Base-by-base conservation (phyloP, 192 early-diverging fungal genomes). In the Podila verticillata region DNA sequence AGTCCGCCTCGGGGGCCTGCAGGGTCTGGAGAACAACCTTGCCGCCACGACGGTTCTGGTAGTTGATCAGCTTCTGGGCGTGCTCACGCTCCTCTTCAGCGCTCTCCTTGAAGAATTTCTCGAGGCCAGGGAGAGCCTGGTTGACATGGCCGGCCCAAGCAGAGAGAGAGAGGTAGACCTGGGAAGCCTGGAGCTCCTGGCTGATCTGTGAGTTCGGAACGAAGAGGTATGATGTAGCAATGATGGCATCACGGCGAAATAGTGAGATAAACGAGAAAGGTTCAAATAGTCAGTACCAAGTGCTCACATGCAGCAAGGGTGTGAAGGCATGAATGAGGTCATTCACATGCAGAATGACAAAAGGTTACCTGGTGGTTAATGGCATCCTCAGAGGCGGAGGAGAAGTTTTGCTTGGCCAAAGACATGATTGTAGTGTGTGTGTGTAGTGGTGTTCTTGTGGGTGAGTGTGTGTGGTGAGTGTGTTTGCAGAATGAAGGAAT, bases 401-500 rank as follows among this genome's bases (percentile, higher is more conserved):
- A 66, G 63, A 85, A 89, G 75, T 89, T 89, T 67, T 89, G 88
- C 61, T 87, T 87, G 65, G 88, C 88, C 70, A 89, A 60, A 73
- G 78, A 81, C 78, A 81, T 81, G 36, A 7, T 80, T 39, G 26
- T 29, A 44, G 39, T 44, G 36, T 8, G 31, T 17, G 34, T 57
- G 47, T 39, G 31, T 57, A 35, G 22, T n/a, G 5, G 15, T 51
- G 22, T 7, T 29, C 13, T 62, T 57, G 26, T 19, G 1, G n/a
- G 44, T 31, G 39, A 47, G 31, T 30, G 30, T n/a, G 39, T 44
- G 32, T 17, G 39, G 13, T 44, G 39, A 15, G 39, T 44, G 13
- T 4, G 39, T 15, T 44, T 44, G 39, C 13, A 15, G 17, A 44
- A 9, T 13, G 39, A 7, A 44, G 32, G 32, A 44, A 8, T 36